Percentiles rank a stretch among this genome's conserved stretches.
Conservation (phyloP, 208 protist genomes). For the Balamuthia mandrillaris region DNA sequence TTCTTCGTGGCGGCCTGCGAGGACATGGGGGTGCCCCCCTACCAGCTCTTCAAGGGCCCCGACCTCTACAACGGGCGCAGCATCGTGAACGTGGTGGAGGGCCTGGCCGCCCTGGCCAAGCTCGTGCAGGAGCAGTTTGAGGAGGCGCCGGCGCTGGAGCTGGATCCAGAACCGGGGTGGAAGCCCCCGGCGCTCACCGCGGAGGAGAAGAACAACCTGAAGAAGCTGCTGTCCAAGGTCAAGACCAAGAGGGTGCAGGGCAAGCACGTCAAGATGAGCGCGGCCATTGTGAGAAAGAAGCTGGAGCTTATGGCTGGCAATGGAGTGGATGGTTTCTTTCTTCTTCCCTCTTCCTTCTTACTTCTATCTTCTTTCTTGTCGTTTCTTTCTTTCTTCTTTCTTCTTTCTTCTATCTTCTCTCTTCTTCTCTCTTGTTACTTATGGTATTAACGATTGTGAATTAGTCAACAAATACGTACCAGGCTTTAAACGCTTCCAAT, state of each 20-base stretch:
- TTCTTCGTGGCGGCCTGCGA: slow-evolving; percentile 15
- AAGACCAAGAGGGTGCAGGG: neutral
- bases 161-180: neutral
- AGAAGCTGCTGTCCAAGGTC: neutral
- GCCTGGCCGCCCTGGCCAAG: neutral
- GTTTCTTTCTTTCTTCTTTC: neutral
- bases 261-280: neutral
- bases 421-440: too few species aligned
- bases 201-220: neutral
- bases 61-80: neutral
- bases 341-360: neutral
- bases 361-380: neutral
- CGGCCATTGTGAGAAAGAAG: neutral
- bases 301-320: slow-evolving; percentile 20
- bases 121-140: neutral
- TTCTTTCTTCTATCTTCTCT: neutral
- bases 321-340: neutral
- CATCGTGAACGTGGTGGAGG: neutral
- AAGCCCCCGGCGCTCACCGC: slow-evolving; percentile 1
- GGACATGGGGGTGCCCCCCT: neutral
- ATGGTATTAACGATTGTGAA: too few species aligned
- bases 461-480: slow-evolving; percentile 6
- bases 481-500: neutral
- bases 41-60: slow-evolving; percentile 2
- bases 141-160: neutral